These are phyloP conservation scores for Fusarium begoniae DNA, from an alignment of 2,329 filamentous ascomycete genomes.

Conservation along the genomic window DNA sequence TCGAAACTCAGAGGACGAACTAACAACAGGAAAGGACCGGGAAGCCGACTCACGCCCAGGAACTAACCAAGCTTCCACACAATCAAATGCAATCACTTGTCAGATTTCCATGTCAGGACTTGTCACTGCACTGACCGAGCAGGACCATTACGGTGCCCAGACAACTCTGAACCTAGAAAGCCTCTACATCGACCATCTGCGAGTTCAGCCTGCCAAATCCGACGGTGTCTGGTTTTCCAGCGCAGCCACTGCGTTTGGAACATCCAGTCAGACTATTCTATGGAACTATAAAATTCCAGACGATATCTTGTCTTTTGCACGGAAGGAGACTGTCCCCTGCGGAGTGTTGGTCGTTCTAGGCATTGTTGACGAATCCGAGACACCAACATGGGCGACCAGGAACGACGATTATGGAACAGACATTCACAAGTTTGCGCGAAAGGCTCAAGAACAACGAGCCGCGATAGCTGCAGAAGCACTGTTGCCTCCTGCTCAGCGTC, in stretches of 20 bases:
- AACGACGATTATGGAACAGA: conserved; percentile 49
- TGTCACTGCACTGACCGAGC: conserved; percentile 55
- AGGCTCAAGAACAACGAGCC: conserved; percentile 51
- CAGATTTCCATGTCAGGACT: conserved; percentile 60
- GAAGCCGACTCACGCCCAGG: conserved; percentile 40
- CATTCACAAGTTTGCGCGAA: conserved; percentile 47
- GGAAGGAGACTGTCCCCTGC: conserved; percentile 64
- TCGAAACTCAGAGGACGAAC: not conserved
- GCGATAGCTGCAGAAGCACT: conserved; percentile 56
- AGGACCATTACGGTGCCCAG: conserved; percentile 35
- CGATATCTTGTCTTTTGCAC: conserved; percentile 59
- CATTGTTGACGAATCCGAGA: conserved; percentile 59
- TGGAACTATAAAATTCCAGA: conserved; percentile 70
- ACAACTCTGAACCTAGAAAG: conserved; percentile 45
- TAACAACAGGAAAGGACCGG: not conserved
- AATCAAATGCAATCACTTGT: conserved; percentile 53
- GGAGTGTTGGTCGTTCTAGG: conserved; percentile 66
- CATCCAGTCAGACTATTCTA: conserved; percentile 62
- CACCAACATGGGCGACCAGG: conserved; percentile 63
- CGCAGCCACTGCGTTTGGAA: conserved; percentile 64
- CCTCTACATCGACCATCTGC: conserved; percentile 59
- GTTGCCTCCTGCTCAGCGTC: conserved; percentile 54
- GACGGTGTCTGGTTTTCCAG: conserved; percentile 66
- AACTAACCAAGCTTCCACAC: conserved; percentile 43
- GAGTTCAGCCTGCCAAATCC: conserved; percentile 45